Base-by-base conservation (phyloP, 2,329 filamentous ascomycete genomes). In the Aspergillus fructus region DNA sequence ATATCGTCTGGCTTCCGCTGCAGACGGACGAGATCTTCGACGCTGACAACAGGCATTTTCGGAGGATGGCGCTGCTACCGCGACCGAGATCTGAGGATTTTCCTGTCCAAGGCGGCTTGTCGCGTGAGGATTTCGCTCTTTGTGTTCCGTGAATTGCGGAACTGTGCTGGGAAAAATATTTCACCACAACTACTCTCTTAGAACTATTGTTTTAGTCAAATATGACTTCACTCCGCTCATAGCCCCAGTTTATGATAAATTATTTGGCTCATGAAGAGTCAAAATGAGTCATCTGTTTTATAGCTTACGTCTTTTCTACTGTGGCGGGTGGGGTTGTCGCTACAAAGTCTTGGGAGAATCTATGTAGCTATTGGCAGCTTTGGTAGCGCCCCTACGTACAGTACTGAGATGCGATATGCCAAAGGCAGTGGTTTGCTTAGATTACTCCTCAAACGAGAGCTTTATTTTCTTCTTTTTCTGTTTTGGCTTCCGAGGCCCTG, bases 1-100 rank as follows among this genome's bases (percentile, higher is more conserved):
- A 99, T 89, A 76, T 93, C 90, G 64, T 93, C 86, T 66, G 92
- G 86, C 73, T 93, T 89, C 74, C 87, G 86, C 81, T 99, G 94
- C 66, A 99, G 86, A 76, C 87, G 85, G 66, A 94, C 89, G 71
- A 99, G 85, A 81, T 96, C 93, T 66, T 97, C 91, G 62, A 93
- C 87, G 63, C 86, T 89, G 65, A 99, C 91, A 64, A 97, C 88
- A 64, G 94, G 93, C 94, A 99, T 99, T 59, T 70, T 83, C 76
- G 59, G 27, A 49, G 46, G 46, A n/a, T 27, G 52, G 54, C 62
- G 58, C 60, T 45, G 48, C 57, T 61, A 55, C n/a, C 49, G 59
- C 56, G 52, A 52, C 56, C 53, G 55, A 47, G 21, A 49, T 41
- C 45, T 21, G 37, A 27, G 47, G 43, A 50, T 42, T 30, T 45